Evolutionary conservation across 208 protist species (phyloP).

Genomic region (Leptomonas pyrrhocoris): DNA sequence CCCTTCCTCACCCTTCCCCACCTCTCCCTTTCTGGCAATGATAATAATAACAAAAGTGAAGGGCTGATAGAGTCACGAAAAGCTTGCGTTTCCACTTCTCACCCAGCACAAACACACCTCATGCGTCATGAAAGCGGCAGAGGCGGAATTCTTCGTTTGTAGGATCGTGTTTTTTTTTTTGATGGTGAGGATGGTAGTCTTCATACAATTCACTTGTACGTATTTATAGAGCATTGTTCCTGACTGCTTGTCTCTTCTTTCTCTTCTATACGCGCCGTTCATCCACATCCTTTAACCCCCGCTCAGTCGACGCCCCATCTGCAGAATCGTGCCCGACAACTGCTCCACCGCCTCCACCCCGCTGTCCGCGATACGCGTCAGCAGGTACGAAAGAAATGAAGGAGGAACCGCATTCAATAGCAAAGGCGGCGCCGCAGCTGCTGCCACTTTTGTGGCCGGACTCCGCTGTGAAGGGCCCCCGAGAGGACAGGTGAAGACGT

Average conservation of each 20-base stretch:
- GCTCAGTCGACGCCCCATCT: constrained; percentile 13
- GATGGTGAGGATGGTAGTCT: too few species aligned
- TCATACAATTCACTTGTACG: not conserved
- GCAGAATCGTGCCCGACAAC: constrained; percentile 8
- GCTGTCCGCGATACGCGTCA: constrained; percentile 3
- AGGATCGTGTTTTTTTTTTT: too few species aligned
- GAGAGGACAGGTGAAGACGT: constrained; percentile 7
- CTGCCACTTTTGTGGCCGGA: not conserved
- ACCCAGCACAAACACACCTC: too few species aligned
- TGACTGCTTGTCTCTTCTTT: too few species aligned
- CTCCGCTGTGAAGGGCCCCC: not conserved
- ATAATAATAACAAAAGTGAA: too few species aligned
- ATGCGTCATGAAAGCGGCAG: too few species aligned
- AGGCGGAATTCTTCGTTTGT: too few species aligned
- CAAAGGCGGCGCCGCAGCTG: not conserved
- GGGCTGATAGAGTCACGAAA: too few species aligned
- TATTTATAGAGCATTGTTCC: not conserved
- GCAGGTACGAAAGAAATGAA: constrained; percentile 13
- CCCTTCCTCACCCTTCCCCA: too few species aligned
- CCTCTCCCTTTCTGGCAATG: too few species aligned
- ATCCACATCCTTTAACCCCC: not conserved
- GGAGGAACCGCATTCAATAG: constrained; percentile 7
- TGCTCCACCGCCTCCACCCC: constrained; percentile 22
- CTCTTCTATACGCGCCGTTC: too few species aligned
- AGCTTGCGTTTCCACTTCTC: too few species aligned